Base-by-base conservation (phyloP, 805 yeast species). In the Cyberlindnera suaveolens region DNA sequence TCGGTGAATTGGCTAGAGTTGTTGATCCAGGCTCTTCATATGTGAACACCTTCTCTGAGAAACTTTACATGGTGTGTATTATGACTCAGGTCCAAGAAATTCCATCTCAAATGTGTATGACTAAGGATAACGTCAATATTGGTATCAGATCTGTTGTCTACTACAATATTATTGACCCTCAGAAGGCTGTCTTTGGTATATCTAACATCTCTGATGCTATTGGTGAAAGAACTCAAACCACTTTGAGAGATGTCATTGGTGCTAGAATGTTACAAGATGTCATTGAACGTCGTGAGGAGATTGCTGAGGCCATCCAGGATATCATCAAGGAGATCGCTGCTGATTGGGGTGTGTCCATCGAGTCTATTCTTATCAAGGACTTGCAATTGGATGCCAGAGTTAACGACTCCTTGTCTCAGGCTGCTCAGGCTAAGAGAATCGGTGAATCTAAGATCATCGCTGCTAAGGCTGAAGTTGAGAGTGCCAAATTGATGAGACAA, bases 361-460 rank as follows among this genome's bases (percentile, higher is more conserved):
- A 82, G 61, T 71, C 80, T 40, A 78, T 82, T 47, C 68, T 82
- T 51, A 81, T 82, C 58, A 82, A 82, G 65, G 88, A 82, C 60
- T 68, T 82, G 55, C 64, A 65, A 17, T 67, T 82, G 49, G 79
- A 80, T 10, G 58, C 63, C 10, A 69, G 70, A 32, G 81, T 82
- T 38, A 76, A 81, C 40, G 65, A 71, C 40, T 76, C 86, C 3
- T 67, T 82, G 52, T 77, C 86, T 3, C 78, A 77, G 72, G 88
- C 87, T 15, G 85, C 89, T 15, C 85, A 82, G 67, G 81, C 85
- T 34, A 77, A 77, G 65, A 68, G 89, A 62, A 78, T 81, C 47
- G 88, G 88, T 66, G 89, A 82, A 61, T 74, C 82, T 56, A 82
- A 82, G 70, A 81, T 82, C 57, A 82, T 82, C 57, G 77, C 80